These are phyloP conservation scores for Fragaria ananassa DNA, from an alignment of 306 rosid genomes.

Conservation along the genomic window DNA sequence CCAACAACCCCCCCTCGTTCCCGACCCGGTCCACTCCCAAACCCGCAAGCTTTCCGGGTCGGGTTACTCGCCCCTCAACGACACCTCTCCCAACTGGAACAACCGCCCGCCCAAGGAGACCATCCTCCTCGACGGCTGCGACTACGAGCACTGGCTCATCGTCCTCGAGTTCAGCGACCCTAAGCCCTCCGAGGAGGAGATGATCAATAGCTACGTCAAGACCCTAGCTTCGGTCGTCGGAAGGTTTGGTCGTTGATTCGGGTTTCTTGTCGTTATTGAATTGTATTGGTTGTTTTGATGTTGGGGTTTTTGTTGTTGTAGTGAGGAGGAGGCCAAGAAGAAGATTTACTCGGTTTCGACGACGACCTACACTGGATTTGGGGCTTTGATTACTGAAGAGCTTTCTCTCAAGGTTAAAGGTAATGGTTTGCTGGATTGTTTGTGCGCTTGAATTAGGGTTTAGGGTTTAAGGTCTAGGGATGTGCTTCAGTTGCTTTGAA, in stretches of 20 bases:
- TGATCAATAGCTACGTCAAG: constrained; percentile 70
- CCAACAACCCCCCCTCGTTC: constrained; percentile 29
- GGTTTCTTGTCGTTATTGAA: neutral
- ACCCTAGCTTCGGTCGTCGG: constrained; percentile 73
- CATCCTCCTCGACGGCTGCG: constrained; percentile 89
- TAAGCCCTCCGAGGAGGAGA: constrained; percentile 79
- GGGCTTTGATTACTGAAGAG: constrained; percentile 87
- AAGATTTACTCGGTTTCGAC: constrained; percentile 89
- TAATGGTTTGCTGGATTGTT: constrained; percentile 15
- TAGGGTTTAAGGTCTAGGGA: constrained; percentile 6
- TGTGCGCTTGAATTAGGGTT: neutral
- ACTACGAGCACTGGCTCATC: constrained; percentile 95
- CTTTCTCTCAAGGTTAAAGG: constrained; percentile 80
- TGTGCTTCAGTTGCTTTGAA: neutral
- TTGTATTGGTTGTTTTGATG: neutral
- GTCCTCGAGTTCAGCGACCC: constrained; percentile 72
- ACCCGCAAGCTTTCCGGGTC: constrained; percentile 62
- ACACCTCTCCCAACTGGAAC: constrained; percentile 81
- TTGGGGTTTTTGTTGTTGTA: constrained; percentile 9
- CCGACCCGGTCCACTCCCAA: constrained; percentile 18
- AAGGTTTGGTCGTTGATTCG: constrained; percentile 39
- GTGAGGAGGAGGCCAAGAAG: constrained; percentile 89
- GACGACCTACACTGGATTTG: constrained; percentile 69
- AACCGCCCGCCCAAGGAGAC: constrained; percentile 95
- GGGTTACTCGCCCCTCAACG: constrained; percentile 76